Evolutionary conservation across 495 filamentous ascomycete species (phyloP).

Genomic region (Penicillium dipodomyicola): DNA sequence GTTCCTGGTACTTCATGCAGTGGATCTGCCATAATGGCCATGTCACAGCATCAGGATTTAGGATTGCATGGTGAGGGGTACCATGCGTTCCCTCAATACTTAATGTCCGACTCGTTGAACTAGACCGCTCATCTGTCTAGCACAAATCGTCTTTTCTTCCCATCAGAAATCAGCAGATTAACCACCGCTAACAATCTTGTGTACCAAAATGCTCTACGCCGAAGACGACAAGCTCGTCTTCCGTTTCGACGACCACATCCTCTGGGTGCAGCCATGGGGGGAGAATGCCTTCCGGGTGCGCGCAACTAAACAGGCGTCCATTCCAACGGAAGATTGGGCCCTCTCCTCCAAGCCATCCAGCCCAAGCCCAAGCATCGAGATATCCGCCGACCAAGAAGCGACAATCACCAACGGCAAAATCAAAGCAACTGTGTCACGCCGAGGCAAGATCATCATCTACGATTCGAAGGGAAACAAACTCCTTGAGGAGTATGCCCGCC

Average conservation of each 20-base stretch:
- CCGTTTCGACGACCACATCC: conserved; percentile 50
- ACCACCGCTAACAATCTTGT: background rate
- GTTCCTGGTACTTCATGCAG: background rate
- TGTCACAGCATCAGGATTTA: background rate
- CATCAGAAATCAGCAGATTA: background rate
- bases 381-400: conserved; percentile 30
- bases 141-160: background rate
- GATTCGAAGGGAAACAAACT: conserved; percentile 42
- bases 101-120: background rate
- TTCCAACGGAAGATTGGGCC: conserved; percentile 55
- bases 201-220: conserved; percentile 40
- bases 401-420: conserved; percentile 52
- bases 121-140: background rate
- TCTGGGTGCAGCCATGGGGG: conserved; percentile 58
- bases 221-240: conserved; percentile 44
- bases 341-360: conserved; percentile 31
- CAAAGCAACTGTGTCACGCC: conserved; percentile 43
- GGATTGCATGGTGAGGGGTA: conserved; percentile 12
- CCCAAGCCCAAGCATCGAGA: conserved; percentile 23
- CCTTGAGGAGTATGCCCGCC: conserved; percentile 57
- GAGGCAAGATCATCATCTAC: conserved; percentile 52
- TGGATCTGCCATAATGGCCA: conserved; percentile 1
- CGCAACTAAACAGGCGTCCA: conserved; percentile 46
- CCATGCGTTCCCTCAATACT: conserved; percentile 1
- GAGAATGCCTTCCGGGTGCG: conserved; percentile 52